These are phyloP conservation scores for Albatrellus ellisii DNA, from an alignment of 768 basidiomycete genomes.

Conservation along the genomic window DNA sequence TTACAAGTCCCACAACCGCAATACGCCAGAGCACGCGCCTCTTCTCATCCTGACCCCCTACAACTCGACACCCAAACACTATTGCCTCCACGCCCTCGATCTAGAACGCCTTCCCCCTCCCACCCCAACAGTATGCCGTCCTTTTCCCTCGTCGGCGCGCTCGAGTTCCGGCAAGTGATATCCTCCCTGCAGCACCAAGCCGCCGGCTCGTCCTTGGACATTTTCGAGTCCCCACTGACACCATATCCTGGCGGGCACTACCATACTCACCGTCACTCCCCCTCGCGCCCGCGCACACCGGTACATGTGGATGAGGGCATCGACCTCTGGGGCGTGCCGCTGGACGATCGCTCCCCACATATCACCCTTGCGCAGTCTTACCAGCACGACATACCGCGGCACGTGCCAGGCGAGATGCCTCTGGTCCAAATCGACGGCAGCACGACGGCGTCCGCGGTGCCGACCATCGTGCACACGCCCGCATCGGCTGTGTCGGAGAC, in stretches of 20 bases:
- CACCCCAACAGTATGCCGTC: constrained; percentile 50
- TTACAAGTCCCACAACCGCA: constrained; percentile 6
- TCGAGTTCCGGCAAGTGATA: constrained; percentile 92
- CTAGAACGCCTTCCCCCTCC: constrained; percentile 26
- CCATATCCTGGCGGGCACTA: constrained; percentile 74
- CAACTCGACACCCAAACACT: constrained; percentile 24
- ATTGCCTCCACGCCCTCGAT: constrained; percentile 37
- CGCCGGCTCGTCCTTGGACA: constrained; percentile 37
- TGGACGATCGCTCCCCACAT: constrained; percentile 35
- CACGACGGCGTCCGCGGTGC: constrained; percentile 17
- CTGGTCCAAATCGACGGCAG: constrained; percentile 12
- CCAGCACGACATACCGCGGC: constrained; percentile 3
- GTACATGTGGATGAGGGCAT: constrained; percentile 16
- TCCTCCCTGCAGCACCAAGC: constrained; percentile 65
- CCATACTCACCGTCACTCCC: constrained; percentile 25
- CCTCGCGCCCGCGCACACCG: constrained; percentile 22
- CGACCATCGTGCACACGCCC: constrained; percentile 46
- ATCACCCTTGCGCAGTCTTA: constrained; percentile 19
- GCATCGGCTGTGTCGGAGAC: constrained; percentile 32
- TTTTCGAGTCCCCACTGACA: constrained; percentile 55
- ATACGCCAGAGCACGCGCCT: constrained; percentile 24
- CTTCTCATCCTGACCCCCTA: constrained; percentile 25
- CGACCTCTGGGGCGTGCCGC: constrained; percentile 38
- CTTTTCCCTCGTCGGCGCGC: constrained; percentile 86
- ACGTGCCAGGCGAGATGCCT: constrained; percentile 6